Conservation (phyloP, 2,329 filamentous ascomycete genomes). For the Spiromastix sp. region DNA sequence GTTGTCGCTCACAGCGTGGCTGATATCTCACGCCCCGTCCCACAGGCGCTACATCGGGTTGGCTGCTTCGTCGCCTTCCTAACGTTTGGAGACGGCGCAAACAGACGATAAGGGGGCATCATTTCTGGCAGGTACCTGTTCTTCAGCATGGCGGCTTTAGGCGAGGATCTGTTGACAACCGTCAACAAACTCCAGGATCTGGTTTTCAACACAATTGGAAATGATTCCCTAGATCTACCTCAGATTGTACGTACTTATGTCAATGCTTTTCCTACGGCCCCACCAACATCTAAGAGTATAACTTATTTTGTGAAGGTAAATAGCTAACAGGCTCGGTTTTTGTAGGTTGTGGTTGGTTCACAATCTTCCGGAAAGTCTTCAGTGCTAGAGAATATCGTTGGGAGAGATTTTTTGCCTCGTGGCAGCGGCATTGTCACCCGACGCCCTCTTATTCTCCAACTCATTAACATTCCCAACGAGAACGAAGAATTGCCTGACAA, state of each 20-base stretch:
- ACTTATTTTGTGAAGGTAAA: not conserved
- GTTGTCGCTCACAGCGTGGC: no score
- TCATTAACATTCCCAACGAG: constrained; percentile 84
- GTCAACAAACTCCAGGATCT: constrained; percentile 98
- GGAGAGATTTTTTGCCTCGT: constrained; percentile 89
- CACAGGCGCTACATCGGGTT: not conserved
- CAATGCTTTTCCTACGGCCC: not conserved
- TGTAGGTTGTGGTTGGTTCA: constrained; percentile 90
- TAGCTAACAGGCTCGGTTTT: constrained; percentile 3
- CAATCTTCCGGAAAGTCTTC: constrained; percentile 98
- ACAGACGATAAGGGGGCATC: constrained; percentile 13
- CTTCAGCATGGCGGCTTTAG: constrained; percentile 74
- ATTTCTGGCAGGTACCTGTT: not conserved
- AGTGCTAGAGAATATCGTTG: constrained; percentile 97
- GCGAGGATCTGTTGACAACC: constrained; percentile 86
- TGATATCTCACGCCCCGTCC: no score
- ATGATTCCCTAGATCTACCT: constrained; percentile 91
- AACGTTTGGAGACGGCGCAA: constrained; percentile 11
- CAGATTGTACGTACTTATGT: constrained; percentile 69
- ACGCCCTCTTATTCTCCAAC: constrained; percentile 86
- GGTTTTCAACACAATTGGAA: constrained; percentile 99
- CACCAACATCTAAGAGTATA: constrained; percentile 2
- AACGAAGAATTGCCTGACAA: constrained; percentile 57
- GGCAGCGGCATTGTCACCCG: constrained; percentile 95
- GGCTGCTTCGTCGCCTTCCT: not conserved